phyloP scores from a whole-genome alignment of 306 rosid species.

The Begonia fuchsioides region DNA sequence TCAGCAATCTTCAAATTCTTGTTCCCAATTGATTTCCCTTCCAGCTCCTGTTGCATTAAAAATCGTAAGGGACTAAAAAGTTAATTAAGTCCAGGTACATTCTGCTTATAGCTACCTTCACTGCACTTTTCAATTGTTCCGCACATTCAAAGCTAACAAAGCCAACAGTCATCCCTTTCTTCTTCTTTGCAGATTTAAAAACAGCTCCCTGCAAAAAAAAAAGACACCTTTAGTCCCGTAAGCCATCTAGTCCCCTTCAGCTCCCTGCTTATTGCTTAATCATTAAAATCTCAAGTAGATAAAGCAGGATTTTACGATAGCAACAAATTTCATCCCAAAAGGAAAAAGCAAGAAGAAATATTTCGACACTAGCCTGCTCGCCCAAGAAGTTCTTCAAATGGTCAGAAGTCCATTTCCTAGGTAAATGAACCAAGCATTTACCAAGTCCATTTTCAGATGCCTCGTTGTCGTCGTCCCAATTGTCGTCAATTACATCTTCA shows the following conservation, averaged over 20 bases:
- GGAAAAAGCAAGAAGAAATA: neutral
- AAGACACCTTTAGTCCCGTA: too few relatives aligned
- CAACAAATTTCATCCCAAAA: conserved; percentile 2
- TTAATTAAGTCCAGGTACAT: neutral
- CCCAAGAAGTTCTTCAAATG: conserved; percentile 35
- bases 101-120: conserved; percentile 33
- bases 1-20: conserved; percentile 56
- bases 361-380: conserved; percentile 35
- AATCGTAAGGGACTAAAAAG: neutral
- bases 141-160: conserved; percentile 51
- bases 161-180: conserved; percentile 69
- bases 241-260: too few relatives aligned
- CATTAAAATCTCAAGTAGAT: neutral
- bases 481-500: conserved; percentile 39
- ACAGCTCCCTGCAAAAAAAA: conserved; percentile 32
- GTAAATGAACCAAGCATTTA: conserved; percentile 77
- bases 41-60: conserved; percentile 35
- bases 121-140: conserved; percentile 47
- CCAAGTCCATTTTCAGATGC: conserved; percentile 26
- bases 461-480: conserved; percentile 15
- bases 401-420: conserved; percentile 63
- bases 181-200: conserved; percentile 73
- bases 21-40: conserved; percentile 54
- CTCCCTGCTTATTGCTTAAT: too few relatives aligned
- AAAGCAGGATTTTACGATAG: neutral